A percentile compares a stretch with the other conserved stretches of the same genome.
Evolutionary conservation across 768 basidiomycete species (phyloP).

Genomic region (Serendipita sp.): DNA sequence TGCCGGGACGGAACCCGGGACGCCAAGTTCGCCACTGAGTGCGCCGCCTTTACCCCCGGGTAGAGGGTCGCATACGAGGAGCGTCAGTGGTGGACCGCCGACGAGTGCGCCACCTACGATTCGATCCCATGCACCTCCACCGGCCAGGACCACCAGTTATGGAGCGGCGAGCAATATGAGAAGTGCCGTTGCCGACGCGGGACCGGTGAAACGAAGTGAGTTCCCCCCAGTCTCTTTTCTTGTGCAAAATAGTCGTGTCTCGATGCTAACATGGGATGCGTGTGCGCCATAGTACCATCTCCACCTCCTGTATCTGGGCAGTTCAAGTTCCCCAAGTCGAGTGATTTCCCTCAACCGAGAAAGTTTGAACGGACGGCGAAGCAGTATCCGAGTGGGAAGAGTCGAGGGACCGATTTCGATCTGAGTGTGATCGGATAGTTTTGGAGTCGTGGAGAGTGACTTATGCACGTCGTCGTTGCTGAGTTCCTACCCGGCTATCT

Average conservation of each 20-base stretch:
- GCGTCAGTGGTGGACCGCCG: not conserved
- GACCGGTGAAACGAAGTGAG: slow-evolving; percentile 16
- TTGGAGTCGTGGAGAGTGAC: too few species aligned
- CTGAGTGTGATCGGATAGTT: slow-evolving; percentile 15
- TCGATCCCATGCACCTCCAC: not conserved
- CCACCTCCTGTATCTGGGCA: slow-evolving; percentile 49
- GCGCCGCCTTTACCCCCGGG: not conserved
- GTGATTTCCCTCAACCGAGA: slow-evolving; percentile 65
- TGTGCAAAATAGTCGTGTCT: too few species aligned
- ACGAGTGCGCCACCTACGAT: not conserved
- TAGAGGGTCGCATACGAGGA: not conserved
- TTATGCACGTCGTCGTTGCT: too few species aligned
- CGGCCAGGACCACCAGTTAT: not conserved
- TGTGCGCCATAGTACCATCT: slow-evolving; percentile 28
- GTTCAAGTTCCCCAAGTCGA: slow-evolving; percentile 56
- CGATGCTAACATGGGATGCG: slow-evolving; percentile 9
- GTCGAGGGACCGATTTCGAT: slow-evolving; percentile 60
- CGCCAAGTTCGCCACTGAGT: not conserved
- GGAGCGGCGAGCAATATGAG: not conserved
- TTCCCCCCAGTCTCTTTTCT: not conserved
- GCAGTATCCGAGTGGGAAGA: slow-evolving; percentile 49
- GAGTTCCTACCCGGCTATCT: too few species aligned
- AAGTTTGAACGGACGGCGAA: slow-evolving; percentile 35
- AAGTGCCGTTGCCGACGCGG: not conserved
- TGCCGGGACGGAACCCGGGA: not conserved